Evolutionary conservation across 306 rosid genomes (phyloP).

Genomic region (cucumber (Cucumis sativus)): Cucumber_9930_V3 NC_026660.2:10536001-10536500

Average conservation of each 20-base stretch:
- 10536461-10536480: conserved; percentile 57
- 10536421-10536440: conserved; percentile 71
- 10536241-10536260: not conserved
- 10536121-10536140: conserved; percentile 62
- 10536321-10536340: not conserved
- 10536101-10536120: not conserved
- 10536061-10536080: not conserved
- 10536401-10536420: conserved; percentile 24
- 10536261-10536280: not conserved
- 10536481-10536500: conserved; percentile 86
- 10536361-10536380: not conserved
- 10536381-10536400: not conserved
- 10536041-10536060: conserved; percentile 1
- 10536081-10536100: no score
- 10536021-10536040: not conserved
- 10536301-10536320: not conserved
- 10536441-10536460: conserved; percentile 88
- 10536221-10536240: not conserved
- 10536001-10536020: conserved; percentile 10
- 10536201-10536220: conserved; percentile 24
- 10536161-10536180: conserved; percentile 75
- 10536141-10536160: conserved; percentile 72
- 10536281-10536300: not conserved
- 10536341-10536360: not conserved
- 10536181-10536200: conserved; percentile 72